phyloP scores from a whole-genome alignment of 192 early-diverging fungal species.

The Mycoemilia scoparia region DNA sequence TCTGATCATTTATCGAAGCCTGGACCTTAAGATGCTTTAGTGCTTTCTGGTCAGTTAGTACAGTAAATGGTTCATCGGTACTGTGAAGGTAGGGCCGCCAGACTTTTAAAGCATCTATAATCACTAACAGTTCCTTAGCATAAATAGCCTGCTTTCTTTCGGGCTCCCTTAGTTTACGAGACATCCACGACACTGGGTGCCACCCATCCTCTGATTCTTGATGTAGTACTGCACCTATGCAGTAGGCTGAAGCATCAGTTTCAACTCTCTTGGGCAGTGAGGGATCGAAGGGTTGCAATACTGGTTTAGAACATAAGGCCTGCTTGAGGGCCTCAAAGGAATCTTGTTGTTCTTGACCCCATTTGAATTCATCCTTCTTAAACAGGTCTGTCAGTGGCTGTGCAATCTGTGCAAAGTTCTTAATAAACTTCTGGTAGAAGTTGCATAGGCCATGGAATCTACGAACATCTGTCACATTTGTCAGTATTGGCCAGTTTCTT shows the following conservation, averaged over 20 bases:
- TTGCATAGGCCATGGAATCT: conserved; percentile 13
- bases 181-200: conserved; percentile 3
- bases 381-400: conserved; percentile 6
- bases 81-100: conserved; percentile 3
- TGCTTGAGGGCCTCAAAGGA: conserved; percentile 2
- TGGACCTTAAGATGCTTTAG: neutral
- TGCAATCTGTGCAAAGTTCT: conserved; percentile 11
- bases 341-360: neutral
- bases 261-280: neutral
- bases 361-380: conserved; percentile 4
- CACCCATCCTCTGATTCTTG: conserved; percentile 1
- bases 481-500: conserved; percentile 6
- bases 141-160: conserved; percentile 3
- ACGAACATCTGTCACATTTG: conserved; percentile 3
- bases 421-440: conserved; percentile 14
- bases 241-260: conserved; percentile 2
- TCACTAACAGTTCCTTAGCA: conserved; percentile 5
- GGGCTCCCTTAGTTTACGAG: neutral
- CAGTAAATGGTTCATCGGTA: neutral
- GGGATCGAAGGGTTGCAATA: conserved; percentile 4
- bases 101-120: neutral
- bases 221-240: conserved; percentile 2
- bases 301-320: neutral
- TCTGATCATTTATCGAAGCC: neutral
- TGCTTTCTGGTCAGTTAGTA: conserved; percentile 3